These are phyloP conservation scores for Breynia disticha DNA, from an alignment of 441 rosid species.

Conservation along the genomic window DNA sequence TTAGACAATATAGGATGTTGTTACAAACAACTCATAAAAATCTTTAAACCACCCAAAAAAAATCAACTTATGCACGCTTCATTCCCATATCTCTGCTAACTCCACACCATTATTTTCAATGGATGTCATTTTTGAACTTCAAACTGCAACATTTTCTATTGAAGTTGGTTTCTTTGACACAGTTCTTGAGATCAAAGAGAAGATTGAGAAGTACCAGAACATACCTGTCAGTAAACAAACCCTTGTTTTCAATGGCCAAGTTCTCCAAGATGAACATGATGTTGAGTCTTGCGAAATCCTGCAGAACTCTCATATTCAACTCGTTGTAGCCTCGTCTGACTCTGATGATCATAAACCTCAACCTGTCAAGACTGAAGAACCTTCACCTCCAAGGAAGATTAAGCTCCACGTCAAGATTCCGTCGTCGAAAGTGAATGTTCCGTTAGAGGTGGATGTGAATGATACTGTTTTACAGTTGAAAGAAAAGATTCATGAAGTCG, in stretches of 20 bases:
- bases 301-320: conserved; percentile 50
- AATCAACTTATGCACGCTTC: not conserved
- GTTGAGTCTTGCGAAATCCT: conserved; percentile 52
- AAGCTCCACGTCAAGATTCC: conserved; percentile 32
- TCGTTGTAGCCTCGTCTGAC: conserved; percentile 25
- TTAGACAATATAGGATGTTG: conserved; percentile 16
- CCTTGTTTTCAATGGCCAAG: conserved; percentile 47
- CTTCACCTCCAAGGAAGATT: conserved; percentile 23
- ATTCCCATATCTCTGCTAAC: not conserved
- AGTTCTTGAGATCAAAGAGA: conserved; percentile 67
- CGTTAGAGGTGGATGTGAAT: conserved; percentile 33
- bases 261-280: conserved; percentile 54
- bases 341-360: conserved; percentile 9
- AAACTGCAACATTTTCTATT: conserved; percentile 47
- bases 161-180: conserved; percentile 66
- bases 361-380: conserved; percentile 24
- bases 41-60: not conserved
- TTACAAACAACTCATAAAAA: conserved; percentile 11
- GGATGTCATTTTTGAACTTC: conserved; percentile 58
- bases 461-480: conserved; percentile 32
- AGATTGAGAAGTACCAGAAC: conserved; percentile 51
- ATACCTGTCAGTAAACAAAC: conserved; percentile 53
- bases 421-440: conserved; percentile 19
- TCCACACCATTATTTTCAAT: conserved; percentile 17
- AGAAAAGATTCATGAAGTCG: conserved; percentile 38